Base-by-base conservation (phyloP, 1,284 basidiomycete genomes). In the Apiotrichum akiyoshidainum region DNA sequence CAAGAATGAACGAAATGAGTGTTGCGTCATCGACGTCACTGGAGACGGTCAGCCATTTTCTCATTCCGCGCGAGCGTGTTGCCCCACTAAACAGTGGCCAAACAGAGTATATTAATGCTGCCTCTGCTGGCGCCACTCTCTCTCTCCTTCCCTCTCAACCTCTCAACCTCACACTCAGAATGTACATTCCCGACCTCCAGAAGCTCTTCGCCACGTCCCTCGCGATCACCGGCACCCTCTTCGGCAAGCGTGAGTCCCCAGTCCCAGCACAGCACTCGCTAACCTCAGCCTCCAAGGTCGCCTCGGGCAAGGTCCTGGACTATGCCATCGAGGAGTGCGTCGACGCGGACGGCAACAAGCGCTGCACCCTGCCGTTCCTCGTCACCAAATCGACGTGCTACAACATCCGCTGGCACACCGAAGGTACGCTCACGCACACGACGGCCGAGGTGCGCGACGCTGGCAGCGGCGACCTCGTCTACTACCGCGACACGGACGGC, bases 361-460 rank as follows among this genome's bases (percentile, higher is more conserved):
- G 74, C 60, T 78, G 77, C 68, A 66, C 74, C 54, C 73, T 69
- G 58, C 77, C 77, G 10, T 75, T 78, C 70, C 61, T 72, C 50
- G 69, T 77, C 12, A 50, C 64, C 44, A 76, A 77, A 61, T 65
- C 62, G 17, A 75, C 67, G 16, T 76, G 74, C 60, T 77, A 77
- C 70, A 63, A 68, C 42, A 57, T 78, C 63, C 67, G 72, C 54
- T 78, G 77, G 77, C 64, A 60, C 33, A 78, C 77, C 49, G 72
- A 75, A 26, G 77, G 77, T 39, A 55, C 66, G n/a, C 52, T 78
- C 41, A 64, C 66, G 3, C 77, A 78, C 67, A 78, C 77, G 9
- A 78, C 77, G 33, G 69, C 71, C 46, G 77, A 78, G 59, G 57
- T 78, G 45, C 64, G 74, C 50, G 73, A 78, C 57, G 76, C 73